Evolutionary conservation across 208 protist species (phyloP), one percentile per base, ranked within the genome.

Genomic region (Leishmania turanica): DNA sequence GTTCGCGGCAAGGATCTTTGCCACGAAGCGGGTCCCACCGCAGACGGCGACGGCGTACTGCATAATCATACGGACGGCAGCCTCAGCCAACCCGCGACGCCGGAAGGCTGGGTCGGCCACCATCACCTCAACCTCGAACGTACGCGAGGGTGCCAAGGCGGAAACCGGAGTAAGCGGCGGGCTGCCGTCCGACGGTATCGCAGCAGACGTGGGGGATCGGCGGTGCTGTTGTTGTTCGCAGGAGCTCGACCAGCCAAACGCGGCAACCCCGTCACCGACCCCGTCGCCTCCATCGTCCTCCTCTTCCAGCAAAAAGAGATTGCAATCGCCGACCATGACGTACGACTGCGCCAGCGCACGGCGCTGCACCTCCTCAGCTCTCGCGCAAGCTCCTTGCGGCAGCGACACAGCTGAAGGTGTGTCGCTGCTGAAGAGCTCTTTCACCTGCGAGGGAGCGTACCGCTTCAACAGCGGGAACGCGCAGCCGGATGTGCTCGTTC

Each of bases 91-190:
- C 1, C 97, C 97, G 21, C 83, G 84, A 24, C 95, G 88, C 31
- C 96, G 85, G 78, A 91, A 91, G 5, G 17, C 6, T 24, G 69
- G 53, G 40, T 99, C 94, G 1, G 96, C 96, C 31, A 99, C 85
- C 96, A 98, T 98, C 62, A 98, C 91, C 82, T 98, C 91, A 69
- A 98, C 91, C 74, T 99, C 97, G 84, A 94, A 97, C 40, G 82
- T 85, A 73, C 83, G 87, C 56, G 70, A 79, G 11, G 75, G 77
- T 15, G 34, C 21, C 66, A 42, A 15, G 34, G 72, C 37, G 49
- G 51, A 47, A 42, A 21, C 34, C 17, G 31, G 31, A 47, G 72
- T 31, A n/a, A 27, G 13, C 47, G 65, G 8, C 15, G 64, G 53
- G 40, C 31, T 51, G 19, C 27, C 21, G 27, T 15, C 9, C 9